phyloP scores from a whole-genome alignment of 768 basidiomycete species.

The Leucocoprinus sp. region DNA sequence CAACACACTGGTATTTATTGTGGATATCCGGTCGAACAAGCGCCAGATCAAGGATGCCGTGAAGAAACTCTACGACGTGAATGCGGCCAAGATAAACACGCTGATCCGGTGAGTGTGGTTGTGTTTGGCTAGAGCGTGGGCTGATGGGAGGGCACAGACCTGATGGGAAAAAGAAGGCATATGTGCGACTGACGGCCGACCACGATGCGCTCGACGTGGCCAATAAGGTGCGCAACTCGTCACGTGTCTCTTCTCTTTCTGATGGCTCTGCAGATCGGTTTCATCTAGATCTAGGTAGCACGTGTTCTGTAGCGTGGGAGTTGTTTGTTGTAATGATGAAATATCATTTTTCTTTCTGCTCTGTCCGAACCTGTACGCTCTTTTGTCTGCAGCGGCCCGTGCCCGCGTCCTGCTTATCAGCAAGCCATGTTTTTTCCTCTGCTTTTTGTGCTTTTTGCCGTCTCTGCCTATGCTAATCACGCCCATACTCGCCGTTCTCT shows the following conservation, averaged over 20 bases:
- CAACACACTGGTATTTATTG: constrained; percentile 98
- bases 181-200: constrained; percentile 91
- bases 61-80: constrained; percentile 97
- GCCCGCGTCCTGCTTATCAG: constrained; percentile 19
- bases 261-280: constrained; percentile 61
- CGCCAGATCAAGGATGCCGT: constrained; percentile 99
- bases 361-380: constrained; percentile 27
- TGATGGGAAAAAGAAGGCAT: constrained; percentile 99
- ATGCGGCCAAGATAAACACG: constrained; percentile 95
- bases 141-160: constrained; percentile 45
- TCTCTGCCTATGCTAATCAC: constrained; percentile 27
- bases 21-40: constrained; percentile 94
- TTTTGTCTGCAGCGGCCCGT: constrained; percentile 24
- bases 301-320: neutral
- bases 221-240: constrained; percentile 64
- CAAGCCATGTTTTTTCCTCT: constrained; percentile 23
- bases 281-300: constrained; percentile 52
- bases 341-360: constrained; percentile 7
- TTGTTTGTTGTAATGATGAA: neutral
- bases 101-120: constrained; percentile 75
- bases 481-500: too few relatives aligned
- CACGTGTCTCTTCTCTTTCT: neutral
- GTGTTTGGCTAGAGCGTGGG: constrained; percentile 1
- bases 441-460: constrained; percentile 19
- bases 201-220: constrained; percentile 95